These are phyloP conservation scores for Hordeum marinum DNA, from an alignment of 176 grass and related monocot species.

Conservation along the genomic window DNA sequence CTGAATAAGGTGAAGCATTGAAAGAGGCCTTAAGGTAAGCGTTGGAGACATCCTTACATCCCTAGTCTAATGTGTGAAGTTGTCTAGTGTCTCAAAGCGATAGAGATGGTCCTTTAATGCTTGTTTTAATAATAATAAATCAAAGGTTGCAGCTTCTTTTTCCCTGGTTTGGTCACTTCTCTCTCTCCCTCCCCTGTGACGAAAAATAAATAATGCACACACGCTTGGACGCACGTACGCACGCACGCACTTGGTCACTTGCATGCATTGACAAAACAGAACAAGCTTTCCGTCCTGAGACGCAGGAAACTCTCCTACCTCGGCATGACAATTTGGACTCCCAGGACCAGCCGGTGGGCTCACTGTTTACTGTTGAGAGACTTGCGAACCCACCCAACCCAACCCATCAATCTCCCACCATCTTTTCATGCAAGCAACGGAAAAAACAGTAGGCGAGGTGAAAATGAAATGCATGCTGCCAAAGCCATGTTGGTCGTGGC, in stretches of 20 bases:
- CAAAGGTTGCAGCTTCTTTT: not conserved
- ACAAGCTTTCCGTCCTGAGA: not conserved
- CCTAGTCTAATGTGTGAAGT: too few species aligned
- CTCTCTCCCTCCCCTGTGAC: not conserved
- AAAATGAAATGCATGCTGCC: not conserved
- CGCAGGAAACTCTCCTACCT: not conserved
- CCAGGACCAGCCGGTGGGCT: not conserved
- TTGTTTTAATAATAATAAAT: too few species aligned
- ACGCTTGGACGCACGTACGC: not conserved
- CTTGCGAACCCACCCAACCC: not conserved
- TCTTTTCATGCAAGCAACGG: conserved; percentile 11
- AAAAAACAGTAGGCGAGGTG: not conserved
- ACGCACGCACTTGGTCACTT: not conserved
- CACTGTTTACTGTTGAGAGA: not conserved
- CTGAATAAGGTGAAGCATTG: too few species aligned
- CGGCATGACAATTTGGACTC: conserved; percentile 37
- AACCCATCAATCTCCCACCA: not conserved
- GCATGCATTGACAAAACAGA: not conserved
- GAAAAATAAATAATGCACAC: not conserved
- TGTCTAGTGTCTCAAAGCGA: too few species aligned
- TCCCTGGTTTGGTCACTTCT: not conserved
- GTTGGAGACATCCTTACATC: too few species aligned
- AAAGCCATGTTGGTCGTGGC: conserved; percentile 5
- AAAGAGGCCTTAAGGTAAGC: too few species aligned
- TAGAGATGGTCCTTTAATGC: too few species aligned